phyloP scores from a whole-genome alignment of 1,284 basidiomycete species.

The Volvariella volvacea region DNA sequence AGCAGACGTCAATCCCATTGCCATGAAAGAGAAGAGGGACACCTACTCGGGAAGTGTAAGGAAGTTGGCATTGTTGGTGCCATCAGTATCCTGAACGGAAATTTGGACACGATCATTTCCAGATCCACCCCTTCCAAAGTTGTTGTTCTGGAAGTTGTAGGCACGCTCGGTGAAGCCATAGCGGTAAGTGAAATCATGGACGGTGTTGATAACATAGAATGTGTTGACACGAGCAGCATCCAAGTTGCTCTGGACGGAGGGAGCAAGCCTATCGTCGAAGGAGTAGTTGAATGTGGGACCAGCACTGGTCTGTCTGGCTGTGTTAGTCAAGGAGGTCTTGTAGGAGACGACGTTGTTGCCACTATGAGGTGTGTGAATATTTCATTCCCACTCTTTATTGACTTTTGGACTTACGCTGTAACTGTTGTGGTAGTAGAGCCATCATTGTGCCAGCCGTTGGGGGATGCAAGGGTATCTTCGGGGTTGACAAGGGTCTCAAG shows the following conservation, averaged over 20 bases:
- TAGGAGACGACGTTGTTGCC: slow-evolving; percentile 32
- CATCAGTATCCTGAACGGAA: slow-evolving; percentile 31
- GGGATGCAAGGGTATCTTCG: slow-evolving; percentile 31
- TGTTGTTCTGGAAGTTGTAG: slow-evolving; percentile 38
- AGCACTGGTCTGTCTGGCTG: slow-evolving; percentile 24
- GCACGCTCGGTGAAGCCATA: slow-evolving; percentile 20
- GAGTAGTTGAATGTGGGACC: slow-evolving; percentile 31
- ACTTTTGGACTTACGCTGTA: slow-evolving; percentile 17
- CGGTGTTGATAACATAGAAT: slow-evolving; percentile 35
- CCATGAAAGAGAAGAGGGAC: background rate
- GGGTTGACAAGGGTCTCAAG: slow-evolving; percentile 35
- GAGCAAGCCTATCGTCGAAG: slow-evolving; percentile 16
- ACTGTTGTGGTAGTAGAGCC: slow-evolving; percentile 18
- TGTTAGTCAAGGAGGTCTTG: slow-evolving; percentile 23
- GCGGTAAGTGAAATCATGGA: slow-evolving; percentile 36
- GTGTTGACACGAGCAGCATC: slow-evolving; percentile 33
- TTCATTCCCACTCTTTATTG: background rate
- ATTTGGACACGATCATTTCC: slow-evolving; percentile 31
- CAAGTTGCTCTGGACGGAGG: slow-evolving; percentile 22
- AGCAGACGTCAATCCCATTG: no score
- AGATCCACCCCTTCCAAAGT: slow-evolving; percentile 33
- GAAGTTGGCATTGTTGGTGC: slow-evolving; percentile 36
- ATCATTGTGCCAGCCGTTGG: slow-evolving; percentile 43
- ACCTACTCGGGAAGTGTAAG: slow-evolving; percentile 30
- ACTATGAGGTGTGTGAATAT: slow-evolving; percentile 12